phyloP scores from a whole-genome alignment of 139 green algal species.

The Chloropicon primus region DNA sequence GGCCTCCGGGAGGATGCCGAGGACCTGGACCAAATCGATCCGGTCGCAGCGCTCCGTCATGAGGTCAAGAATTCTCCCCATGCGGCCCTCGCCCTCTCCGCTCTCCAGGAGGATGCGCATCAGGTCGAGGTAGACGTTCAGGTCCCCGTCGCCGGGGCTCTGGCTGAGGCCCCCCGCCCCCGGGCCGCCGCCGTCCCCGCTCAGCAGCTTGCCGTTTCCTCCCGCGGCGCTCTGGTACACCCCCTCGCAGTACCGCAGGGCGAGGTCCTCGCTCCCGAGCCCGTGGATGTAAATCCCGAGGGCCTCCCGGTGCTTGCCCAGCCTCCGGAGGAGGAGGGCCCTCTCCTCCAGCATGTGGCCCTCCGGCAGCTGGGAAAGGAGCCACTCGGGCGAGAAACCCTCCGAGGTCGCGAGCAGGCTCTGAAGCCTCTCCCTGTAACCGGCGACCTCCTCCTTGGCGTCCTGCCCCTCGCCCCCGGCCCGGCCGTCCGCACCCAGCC shows the following conservation, averaged over 20 bases:
- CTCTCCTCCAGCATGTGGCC: constrained; percentile 48
- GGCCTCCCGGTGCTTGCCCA: constrained; percentile 50
- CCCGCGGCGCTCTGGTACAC: constrained; percentile 14
- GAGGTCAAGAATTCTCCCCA: not conserved
- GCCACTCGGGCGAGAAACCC: constrained; percentile 45
- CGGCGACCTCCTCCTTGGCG: too few species aligned
- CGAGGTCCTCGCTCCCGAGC: constrained; percentile 28
- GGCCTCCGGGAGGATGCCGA: not conserved
- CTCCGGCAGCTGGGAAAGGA: constrained; percentile 48
- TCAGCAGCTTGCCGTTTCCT: not conserved
- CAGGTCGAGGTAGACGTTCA: not conserved
- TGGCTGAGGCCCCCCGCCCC: not conserved
- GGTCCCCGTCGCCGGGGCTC: not conserved
- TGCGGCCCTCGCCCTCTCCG: too few species aligned
- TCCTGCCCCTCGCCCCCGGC: too few species aligned
- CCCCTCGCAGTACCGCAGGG: constrained; percentile 62
- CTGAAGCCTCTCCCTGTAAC: constrained; percentile 34
- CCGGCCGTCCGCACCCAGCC: too few species aligned
- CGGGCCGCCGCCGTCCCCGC: too few species aligned
- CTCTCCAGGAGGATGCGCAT: not conserved
- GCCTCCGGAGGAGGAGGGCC: constrained; percentile 59
- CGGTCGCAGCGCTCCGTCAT: not conserved
- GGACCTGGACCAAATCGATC: not conserved
- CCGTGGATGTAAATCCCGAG: constrained; percentile 50
- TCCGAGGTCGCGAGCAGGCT: constrained; percentile 40